phyloP scores from a whole-genome alignment of 2,329 filamentous ascomycete species.

The Colletotrichum navitas region DNA sequence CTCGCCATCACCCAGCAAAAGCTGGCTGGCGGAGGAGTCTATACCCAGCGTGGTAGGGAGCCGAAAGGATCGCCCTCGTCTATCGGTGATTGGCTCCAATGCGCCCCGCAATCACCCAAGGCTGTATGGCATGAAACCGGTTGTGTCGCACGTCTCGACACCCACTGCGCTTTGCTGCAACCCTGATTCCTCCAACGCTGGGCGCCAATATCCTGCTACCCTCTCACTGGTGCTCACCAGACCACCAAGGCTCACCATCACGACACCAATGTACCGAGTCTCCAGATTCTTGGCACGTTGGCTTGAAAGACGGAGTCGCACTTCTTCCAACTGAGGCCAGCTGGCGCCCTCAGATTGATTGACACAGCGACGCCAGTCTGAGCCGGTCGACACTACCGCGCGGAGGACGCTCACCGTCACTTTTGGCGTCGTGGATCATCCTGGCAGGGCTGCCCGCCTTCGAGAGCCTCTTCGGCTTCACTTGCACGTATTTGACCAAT shows the following conservation, averaged over 20 bases:
- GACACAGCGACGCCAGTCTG: conserved; percentile 20
- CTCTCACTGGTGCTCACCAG: conserved; percentile 10
- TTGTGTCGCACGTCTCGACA: conserved; percentile 43
- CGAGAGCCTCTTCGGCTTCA: conserved; percentile 24
- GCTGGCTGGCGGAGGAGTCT: conserved; percentile 6
- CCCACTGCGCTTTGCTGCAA: conserved; percentile 34
- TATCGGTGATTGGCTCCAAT: conserved; percentile 30
- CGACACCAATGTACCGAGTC: conserved; percentile 5
- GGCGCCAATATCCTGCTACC: conserved; percentile 29
- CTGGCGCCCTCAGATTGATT: conserved; percentile 37
- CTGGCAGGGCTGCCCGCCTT: conserved; percentile 14
- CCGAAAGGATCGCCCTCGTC: conserved; percentile 18
- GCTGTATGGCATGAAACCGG: conserved; percentile 41
- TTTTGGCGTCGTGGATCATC: conserved; percentile 35
- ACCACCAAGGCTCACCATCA: conserved; percentile 14
- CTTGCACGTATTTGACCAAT: conserved; percentile 12
- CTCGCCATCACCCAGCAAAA: conserved; percentile 15
- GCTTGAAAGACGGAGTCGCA: conserved; percentile 1
- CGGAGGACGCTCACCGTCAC: conserved; percentile 33
- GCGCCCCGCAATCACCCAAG: conserved; percentile 23
- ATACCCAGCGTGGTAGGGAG: conserved; percentile 3
- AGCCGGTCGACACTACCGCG: conserved; percentile 14
- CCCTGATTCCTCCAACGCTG: conserved; percentile 27
- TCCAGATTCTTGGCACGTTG: conserved; percentile 8
- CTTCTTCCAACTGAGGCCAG: conserved; percentile 17